phyloP scores from a whole-genome alignment of 176 grass and related monocot genomes.

The Eragrostis nindensis region DNA sequence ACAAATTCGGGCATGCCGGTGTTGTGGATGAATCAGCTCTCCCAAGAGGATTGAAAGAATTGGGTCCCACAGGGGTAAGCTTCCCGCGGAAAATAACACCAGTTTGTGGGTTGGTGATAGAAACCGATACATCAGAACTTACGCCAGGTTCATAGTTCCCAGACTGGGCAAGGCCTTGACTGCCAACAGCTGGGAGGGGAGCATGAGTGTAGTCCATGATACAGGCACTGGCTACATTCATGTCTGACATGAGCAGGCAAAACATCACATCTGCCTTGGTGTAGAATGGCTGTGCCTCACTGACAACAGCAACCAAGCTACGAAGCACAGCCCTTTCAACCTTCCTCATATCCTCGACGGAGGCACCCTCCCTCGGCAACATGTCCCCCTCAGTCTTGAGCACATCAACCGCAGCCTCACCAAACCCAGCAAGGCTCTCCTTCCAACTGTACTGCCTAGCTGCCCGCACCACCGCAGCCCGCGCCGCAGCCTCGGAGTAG shows the following conservation, averaged over 20 bases:
- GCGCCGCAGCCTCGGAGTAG: conserved; percentile 64
- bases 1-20: conserved; percentile 43
- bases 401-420: conserved; percentile 58
- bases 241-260: conserved; percentile 87
- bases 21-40: conserved; percentile 53
- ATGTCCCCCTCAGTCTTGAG: conserved; percentile 69
- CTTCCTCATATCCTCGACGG: conserved; percentile 68
- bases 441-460: conserved; percentile 61
- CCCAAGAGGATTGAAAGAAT: conserved; percentile 33
- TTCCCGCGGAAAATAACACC: conserved; percentile 54
- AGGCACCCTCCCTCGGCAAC: conserved; percentile 55
- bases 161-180: conserved; percentile 49
- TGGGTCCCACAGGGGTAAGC: conserved; percentile 33
- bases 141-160: conserved; percentile 42
- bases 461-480: conserved; percentile 60
- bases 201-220: conserved; percentile 54
- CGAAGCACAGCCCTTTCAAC: conserved; percentile 64
- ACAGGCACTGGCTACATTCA: conserved; percentile 78
- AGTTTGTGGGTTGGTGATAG: conserved; percentile 51
- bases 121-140: conserved; percentile 50
- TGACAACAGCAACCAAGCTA: conserved; percentile 70
- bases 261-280: conserved; percentile 84
- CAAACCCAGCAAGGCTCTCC: conserved; percentile 62
- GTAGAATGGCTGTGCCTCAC: conserved; percentile 78
- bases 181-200: conserved; percentile 36